Percentiles rank a stretch among this genome's conserved stretches.
Conservation (phyloP, 192 early-diverging fungal genomes). For the Gaertneriomyces sp. region DNA sequence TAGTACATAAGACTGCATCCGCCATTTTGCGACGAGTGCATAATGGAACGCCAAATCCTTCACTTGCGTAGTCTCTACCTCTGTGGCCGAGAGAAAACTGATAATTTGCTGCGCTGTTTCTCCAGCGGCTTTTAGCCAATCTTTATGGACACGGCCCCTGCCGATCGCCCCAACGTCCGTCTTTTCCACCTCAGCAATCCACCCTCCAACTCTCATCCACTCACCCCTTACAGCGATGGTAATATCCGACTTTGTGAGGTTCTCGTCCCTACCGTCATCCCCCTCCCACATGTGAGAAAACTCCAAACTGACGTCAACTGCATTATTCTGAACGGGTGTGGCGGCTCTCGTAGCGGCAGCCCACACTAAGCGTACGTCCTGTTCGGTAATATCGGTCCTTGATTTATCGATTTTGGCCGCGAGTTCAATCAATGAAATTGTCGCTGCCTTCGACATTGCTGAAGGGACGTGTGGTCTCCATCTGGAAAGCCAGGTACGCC, state of each 20-base stretch:
- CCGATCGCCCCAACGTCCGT: conserved; percentile 1
- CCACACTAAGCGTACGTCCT: not conserved
- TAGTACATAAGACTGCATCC: not conserved
- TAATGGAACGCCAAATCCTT: not conserved
- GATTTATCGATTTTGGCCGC: not conserved
- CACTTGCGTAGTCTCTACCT: not conserved
- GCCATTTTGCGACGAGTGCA: not conserved
- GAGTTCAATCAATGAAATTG: not conserved
- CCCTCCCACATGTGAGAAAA: not conserved
- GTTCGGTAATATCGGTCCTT: not conserved
- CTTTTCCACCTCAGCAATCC: conserved; percentile 5
- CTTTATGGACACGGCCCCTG: not conserved
- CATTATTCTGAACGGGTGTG: not conserved
- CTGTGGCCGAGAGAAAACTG: not conserved
- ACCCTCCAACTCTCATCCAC: not conserved
- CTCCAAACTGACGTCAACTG: conserved; percentile 1
- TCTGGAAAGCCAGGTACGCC: not conserved
- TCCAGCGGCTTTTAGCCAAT: not conserved
- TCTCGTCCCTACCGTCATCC: not conserved
- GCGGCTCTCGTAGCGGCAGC: not conserved
- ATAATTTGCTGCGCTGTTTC: not conserved
- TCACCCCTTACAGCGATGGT: not conserved
- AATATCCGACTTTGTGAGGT: not conserved
- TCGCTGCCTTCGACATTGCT: not conserved
- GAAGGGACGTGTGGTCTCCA: not conserved